Evolutionary conservation across 2,329 filamentous ascomycete species (phyloP), one percentile per base, ranked within the genome.

Genomic region (Penicillium sp.): DNA sequence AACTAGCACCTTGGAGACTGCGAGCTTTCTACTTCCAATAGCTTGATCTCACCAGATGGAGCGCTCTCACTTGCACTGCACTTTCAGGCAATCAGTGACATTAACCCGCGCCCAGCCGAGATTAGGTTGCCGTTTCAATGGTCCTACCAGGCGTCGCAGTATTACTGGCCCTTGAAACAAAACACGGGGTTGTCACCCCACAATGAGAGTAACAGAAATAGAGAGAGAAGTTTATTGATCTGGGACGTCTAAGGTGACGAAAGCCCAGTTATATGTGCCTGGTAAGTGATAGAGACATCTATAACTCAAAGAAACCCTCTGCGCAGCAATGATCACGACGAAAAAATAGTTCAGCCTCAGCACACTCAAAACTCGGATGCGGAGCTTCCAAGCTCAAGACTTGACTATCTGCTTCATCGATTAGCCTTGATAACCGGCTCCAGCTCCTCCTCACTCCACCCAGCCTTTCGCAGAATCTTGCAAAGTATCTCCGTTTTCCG

Each of bases 111-210:
- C 46, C 19, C 53, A 47, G 46, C 24, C 10, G 44, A 41, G 36
- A 10, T 52, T 51, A 49, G 51, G 43, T 50, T 58, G 40, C 46
- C 13, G 55, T 60, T 59, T 53, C 60, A 59, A 59, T 62, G 37
- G 58, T 55, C 50, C 50, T 19, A 62, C 58, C 18, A 9, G 22
- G 18, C 24, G 31, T 55, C n/a, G 37, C 43, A 7, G 31, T 54
- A 44, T 56, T 35, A 58, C 33, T 52, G 53, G 43, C 19, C 36
- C 47, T 53, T 50, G 19, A 33, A 40, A 37, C 46, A 33, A 27
- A 47, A 41, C 37, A 41, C 47, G 35, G 37, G 13, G 39, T 50
- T 35, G 10, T 35, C 50, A 18, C 51, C 10, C 43, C 40, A 55
- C 46, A 18, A 35, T 49, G 46, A 19, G 40, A 24, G n/a, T 14